Base-by-base conservation (phyloP, 2,329 filamentous ascomycete genomes). In the Fusarium sp. region DNA sequence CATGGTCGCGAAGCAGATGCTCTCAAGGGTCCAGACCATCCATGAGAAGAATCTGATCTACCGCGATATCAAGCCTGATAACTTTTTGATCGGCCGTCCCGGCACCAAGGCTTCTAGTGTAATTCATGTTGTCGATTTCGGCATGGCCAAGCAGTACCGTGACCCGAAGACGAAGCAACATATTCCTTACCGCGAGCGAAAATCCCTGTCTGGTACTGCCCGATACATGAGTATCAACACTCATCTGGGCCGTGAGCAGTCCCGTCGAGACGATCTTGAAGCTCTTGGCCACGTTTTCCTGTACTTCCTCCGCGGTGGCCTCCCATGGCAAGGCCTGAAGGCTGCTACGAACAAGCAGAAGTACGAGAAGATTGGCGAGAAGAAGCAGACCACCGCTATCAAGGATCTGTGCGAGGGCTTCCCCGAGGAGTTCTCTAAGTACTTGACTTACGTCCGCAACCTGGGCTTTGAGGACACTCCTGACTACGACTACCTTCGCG, bases 171-270 rank as follows among this genome's bases (percentile, higher is more conserved):
- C 96, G 37, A 98, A 98, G 83, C 96, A 98, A 81, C 96, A 99
- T 82, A 98, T 98, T 73, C 94, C 96, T 13, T 98, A 98, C 80
- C 89, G 96, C 76, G 96, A 98, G 83, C 89, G 96, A 75, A 99
- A 99, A 83, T 97, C 95, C 7, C 85, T 99, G 64, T 98, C 95
- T 6, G 96, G 96, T 67, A 99, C 96, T 60, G 96, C 96, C 67
- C 89, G 96, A 79, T 99, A 99, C 82, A 98, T 98, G 96, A 97
- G 93, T 83, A 98, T 99, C 88, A 99, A 99, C 83, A 99, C 96
- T 58, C 96, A 99, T 85, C 83, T 98, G 71, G 96, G 96, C 55
- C 90, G 96, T 63, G 96, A 99, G 79, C 96, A 99, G 80, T 98
- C 95, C 60, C 90, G 96, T 78, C 88, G 96, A 81, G 96, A 99